Evolutionary conservation across 176 grass and related monocot species (phyloP), one percentile per base, ranked within the genome.

Genomic region (Olyra latifolia): DNA sequence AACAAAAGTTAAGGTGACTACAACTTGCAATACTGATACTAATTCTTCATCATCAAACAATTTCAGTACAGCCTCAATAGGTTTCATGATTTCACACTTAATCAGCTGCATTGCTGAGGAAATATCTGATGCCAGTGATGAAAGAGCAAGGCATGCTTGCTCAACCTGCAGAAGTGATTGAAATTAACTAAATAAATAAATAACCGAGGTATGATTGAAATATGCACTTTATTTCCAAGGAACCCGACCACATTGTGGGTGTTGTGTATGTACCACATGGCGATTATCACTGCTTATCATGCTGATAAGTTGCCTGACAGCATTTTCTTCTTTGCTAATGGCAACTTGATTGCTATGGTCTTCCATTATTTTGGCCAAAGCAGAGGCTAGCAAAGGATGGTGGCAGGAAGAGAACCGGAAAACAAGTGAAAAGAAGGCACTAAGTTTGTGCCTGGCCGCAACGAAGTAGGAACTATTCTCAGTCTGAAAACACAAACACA

Each of bases 371-470:
- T 91, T 94, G 1, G 95, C 88, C 75, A 98, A 80, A 61, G 95
- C 90, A 87, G 95, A 98, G 71, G 95, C 95, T 54, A 98, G 83
- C 62, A 98, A 88, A 80, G 95, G 95, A 85, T 98, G 95, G 67
- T 98, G 95, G 66, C 92, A 98, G 62, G 95, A 98, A 78, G 95
- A 98, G 83, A 95, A 98, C 65, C 95, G 95, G 75, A 98, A 98
- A 87, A 98, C 88, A 77, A 98, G 92, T 12, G 95, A 95, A 69
- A 98, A 98, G 68, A 98, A 98, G 65, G 92, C 88, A 85, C 95
- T 93, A 83, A 98, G 88, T 80, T 98, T 98, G 86, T 94, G 90
- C 74, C 90, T 95, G 73, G 95, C 67, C 42, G 89, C 88, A 57
- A 89, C 57, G 79, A 98, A 98, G 87, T 98, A 98, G 35, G 95